These are phyloP conservation scores for Zarea fungicola DNA, from an alignment of 2,329 filamentous ascomycete species.

Conservation along the genomic window DNA sequence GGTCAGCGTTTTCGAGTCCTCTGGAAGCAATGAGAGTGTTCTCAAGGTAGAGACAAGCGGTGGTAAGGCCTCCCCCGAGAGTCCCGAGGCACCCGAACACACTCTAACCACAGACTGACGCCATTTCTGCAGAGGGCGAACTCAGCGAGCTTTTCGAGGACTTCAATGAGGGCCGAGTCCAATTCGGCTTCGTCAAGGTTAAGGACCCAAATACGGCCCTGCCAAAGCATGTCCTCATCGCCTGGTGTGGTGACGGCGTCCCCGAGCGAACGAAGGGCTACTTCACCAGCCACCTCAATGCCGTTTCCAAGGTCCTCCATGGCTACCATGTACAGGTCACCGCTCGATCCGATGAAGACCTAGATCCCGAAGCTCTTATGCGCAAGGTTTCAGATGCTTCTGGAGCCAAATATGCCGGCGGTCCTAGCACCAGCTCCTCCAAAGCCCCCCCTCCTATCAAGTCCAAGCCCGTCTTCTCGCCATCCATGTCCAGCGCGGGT, in stretches of 20 bases:
- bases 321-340: constrained; percentile 98
- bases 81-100: constrained; percentile 1
- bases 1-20: constrained; percentile 86
- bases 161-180: constrained; percentile 92
- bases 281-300: constrained; percentile 88
- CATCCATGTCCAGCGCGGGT: constrained; percentile 51
- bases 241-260: constrained; percentile 95
- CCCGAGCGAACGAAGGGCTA: constrained; percentile 98
- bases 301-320: constrained; percentile 87
- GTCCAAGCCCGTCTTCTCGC: constrained; percentile 89
- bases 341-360: constrained; percentile 82
- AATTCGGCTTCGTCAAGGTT: constrained; percentile 95
- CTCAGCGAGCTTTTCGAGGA: constrained; percentile 86
- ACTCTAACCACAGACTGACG: constrained; percentile 17
- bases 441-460: constrained; percentile 64
- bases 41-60: constrained; percentile 91
- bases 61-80: constrained; percentile 45
- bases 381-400: constrained; percentile 94
- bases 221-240: constrained; percentile 89
- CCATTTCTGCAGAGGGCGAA: constrained; percentile 66
- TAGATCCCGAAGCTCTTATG: constrained; percentile 81
- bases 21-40: constrained; percentile 82
- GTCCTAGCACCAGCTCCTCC: constrained; percentile 48
- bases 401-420: constrained; percentile 84
- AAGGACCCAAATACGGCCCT: constrained; percentile 88